phyloP scores from a whole-genome alignment of 2,329 filamentous ascomycete genomes.

The Aspergillus sp. region DNA sequence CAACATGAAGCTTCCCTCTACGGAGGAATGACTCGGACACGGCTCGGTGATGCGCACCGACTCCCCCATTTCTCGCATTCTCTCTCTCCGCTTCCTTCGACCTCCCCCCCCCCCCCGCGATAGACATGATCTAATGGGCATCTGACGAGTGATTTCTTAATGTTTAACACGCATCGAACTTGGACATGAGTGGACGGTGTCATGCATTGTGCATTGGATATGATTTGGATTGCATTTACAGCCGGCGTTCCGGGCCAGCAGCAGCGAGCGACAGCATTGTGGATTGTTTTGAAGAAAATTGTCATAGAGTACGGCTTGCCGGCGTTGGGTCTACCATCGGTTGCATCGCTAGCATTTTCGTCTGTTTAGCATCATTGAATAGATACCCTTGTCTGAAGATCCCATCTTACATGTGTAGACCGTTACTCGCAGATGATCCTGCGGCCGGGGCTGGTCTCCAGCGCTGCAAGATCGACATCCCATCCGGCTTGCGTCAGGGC shows the following conservation, averaged over 20 bases:
- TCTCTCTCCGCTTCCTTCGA: background rate
- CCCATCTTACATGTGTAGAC: background rate
- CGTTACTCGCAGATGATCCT: conserved; percentile 23
- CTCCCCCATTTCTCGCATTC: too few relatives aligned
- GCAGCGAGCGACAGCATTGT: background rate
- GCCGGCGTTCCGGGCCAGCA: background rate
- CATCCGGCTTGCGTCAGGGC: conserved; percentile 55
- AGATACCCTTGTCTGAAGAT: conserved; percentile 12
- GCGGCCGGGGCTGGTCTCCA: conserved; percentile 62
- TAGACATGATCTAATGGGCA: conserved; percentile 17
- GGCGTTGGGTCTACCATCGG: background rate
- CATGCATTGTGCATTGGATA: conserved; percentile 20
- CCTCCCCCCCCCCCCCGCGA: background rate
- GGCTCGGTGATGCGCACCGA: too few relatives aligned
- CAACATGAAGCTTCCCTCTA: conserved; percentile 21
- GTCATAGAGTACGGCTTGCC: background rate
- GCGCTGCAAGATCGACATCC: conserved; percentile 61
- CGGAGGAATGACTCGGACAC: conserved; percentile 28
- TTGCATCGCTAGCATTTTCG: background rate
- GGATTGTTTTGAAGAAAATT: background rate
- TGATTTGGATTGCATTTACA: background rate
- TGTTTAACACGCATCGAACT: conserved; percentile 6
- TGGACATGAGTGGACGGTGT: conserved; percentile 20
- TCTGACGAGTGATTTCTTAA: conserved; percentile 7
- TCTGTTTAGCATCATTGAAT: background rate